These are phyloP conservation scores for Mycena vitilis DNA, from an alignment of 768 basidiomycete species.

Conservation along the genomic window DNA sequence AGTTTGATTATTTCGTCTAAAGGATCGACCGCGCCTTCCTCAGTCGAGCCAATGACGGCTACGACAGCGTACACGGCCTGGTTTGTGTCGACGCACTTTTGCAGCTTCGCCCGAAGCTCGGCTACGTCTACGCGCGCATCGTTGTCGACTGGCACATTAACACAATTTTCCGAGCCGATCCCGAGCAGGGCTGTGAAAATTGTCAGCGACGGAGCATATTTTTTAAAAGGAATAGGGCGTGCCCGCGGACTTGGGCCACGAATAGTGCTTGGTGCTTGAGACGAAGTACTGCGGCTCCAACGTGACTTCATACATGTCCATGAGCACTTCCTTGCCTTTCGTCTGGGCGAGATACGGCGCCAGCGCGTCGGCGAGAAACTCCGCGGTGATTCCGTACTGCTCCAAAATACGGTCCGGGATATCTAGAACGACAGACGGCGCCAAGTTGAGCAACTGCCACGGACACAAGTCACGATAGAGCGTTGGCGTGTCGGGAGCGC, in stretches of 20 bases:
- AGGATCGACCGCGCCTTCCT: conserved; percentile 58
- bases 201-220: background rate
- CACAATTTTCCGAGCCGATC: conserved; percentile 53
- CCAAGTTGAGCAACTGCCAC: background rate
- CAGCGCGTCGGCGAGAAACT: conserved; percentile 34
- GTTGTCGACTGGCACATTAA: conserved; percentile 49
- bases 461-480: conserved; percentile 2
- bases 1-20: conserved; percentile 50
- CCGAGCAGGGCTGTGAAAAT: conserved; percentile 37
- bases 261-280: conserved; percentile 54
- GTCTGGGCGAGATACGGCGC: conserved; percentile 50
- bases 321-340: conserved; percentile 47
- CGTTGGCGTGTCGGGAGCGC: background rate
- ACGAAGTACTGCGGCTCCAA: conserved; percentile 43
- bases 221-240: conserved; percentile 14
- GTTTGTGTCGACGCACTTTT: conserved; percentile 43
- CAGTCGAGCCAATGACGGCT: conserved; percentile 56
- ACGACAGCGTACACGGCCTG: conserved; percentile 55
- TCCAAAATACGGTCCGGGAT: background rate
- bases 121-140: conserved; percentile 49
- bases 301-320: conserved; percentile 32
- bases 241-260: conserved; percentile 62
- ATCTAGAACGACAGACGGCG: background rate
- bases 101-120: conserved; percentile 41
- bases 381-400: background rate